Conservation (phyloP, 129 eudicot genomes). For the Logfia minima region DNA sequence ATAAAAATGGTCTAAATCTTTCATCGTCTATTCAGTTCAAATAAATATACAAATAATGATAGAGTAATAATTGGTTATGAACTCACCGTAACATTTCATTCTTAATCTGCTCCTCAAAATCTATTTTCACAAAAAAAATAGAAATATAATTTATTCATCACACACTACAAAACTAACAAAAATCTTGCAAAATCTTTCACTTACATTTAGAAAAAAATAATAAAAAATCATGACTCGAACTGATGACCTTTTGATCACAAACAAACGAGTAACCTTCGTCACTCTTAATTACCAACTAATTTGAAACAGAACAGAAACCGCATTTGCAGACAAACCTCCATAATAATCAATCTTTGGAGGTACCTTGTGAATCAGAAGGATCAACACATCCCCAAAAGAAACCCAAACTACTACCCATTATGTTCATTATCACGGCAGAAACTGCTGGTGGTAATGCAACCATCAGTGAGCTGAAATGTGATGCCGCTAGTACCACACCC, state of each 20-base stretch:
- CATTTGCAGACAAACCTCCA: neutral
- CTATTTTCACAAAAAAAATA: too few species aligned
- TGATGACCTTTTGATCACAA: neutral
- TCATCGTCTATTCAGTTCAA: too few species aligned
- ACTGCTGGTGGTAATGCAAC: conserved; percentile 80
- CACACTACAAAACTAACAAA: too few species aligned
- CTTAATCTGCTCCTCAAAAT: too few species aligned
- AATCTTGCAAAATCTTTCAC: neutral
- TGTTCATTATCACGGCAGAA: conserved; percentile 85
- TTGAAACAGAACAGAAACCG: neutral
- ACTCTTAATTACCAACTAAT: neutral
- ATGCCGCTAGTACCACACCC: conserved; percentile 84
- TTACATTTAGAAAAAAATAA: neutral
- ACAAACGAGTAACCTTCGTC: neutral
- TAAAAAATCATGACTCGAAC: neutral
- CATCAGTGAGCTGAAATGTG: conserved; percentile 72
- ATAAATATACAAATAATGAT: too few species aligned
- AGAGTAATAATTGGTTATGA: too few species aligned
- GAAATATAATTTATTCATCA: too few species aligned
- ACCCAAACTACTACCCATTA: conserved; percentile 88
- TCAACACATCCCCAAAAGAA: conserved; percentile 69
- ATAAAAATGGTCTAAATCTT: too few species aligned
- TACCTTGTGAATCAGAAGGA: conserved; percentile 47
- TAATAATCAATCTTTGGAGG: conserved; percentile 16
- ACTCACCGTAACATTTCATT: too few species aligned